phyloP scores from a whole-genome alignment of 495 filamentous ascomycete genomes.

The Penicillium longicatenatum region DNA sequence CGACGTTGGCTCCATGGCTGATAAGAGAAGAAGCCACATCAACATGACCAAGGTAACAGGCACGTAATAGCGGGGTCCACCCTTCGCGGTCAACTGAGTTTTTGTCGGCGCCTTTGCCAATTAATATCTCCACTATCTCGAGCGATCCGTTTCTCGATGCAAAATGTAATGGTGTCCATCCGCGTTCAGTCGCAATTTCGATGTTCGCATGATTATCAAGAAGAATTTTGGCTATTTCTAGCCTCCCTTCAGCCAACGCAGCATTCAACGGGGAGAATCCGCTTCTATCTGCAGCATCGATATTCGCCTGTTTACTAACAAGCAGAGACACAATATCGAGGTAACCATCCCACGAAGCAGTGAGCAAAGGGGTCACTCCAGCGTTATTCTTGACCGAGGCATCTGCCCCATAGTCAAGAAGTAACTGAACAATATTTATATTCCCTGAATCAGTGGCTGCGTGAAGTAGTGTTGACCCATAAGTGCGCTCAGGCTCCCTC shows the following conservation, averaged over 20 bases:
- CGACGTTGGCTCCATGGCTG: too few species aligned
- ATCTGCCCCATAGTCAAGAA: neutral
- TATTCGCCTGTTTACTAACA: neutral
- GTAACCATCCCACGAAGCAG: too few species aligned
- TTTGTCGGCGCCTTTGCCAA: neutral
- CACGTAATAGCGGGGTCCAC: too few species aligned
- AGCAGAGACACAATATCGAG: too few species aligned
- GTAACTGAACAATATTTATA: neutral
- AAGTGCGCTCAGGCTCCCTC: too few species aligned
- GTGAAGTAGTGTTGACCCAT: neutral
- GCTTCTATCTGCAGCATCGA: neutral
- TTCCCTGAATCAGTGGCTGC: neutral
- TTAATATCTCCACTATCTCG: neutral
- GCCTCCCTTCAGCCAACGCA: neutral
- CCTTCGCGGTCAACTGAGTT: neutral
- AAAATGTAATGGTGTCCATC: neutral
- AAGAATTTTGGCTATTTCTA: neutral
- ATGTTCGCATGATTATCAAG: constrained; percentile 1
- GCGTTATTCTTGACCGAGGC: too few species aligned
- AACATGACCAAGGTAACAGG: too few species aligned
- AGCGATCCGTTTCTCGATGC: neutral
- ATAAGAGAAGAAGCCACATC: too few species aligned
- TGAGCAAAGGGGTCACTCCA: too few species aligned
- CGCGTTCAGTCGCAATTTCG: neutral
- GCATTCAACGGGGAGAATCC: neutral